Conservation (phyloP, 371 early-diverging fungal genomes). For the Blastocladiella emersonii region DNA sequence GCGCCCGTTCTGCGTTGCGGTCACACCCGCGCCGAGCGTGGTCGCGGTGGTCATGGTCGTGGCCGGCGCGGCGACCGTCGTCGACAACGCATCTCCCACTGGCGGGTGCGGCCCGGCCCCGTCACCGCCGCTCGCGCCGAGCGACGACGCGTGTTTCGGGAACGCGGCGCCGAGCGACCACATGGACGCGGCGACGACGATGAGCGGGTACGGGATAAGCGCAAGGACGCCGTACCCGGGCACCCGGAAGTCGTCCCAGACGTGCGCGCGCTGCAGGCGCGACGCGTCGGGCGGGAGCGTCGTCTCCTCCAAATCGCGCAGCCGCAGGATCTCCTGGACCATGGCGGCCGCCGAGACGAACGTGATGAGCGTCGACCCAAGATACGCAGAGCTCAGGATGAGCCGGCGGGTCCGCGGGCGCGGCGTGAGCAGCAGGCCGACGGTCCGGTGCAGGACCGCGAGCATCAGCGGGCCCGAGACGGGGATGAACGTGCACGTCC, state of each 20-base stretch:
- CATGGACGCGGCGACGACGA: not conserved
- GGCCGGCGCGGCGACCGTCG: no score
- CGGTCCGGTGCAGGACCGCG: not conserved
- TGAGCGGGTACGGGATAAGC: not conserved
- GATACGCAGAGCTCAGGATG: not conserved
- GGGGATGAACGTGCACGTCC: not conserved
- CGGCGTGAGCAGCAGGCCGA: not conserved
- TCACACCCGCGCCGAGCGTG: no score
- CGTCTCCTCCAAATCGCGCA: no score
- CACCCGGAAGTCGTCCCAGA: not conserved
- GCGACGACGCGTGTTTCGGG: not conserved
- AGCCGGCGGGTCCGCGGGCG: not conserved
- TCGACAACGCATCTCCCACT: no score
- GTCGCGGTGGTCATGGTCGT: no score
- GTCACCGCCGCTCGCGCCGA: no score
- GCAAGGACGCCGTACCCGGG: not conserved
- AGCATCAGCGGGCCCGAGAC: not conserved
- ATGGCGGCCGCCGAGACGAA: not conserved
- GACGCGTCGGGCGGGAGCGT: no score
- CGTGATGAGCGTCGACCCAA: not conserved
- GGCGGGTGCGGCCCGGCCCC: no score
- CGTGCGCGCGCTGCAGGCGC: no score
- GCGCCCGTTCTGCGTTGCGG: no score
- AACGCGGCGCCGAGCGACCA: not conserved
- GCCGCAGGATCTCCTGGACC: not conserved